These are phyloP conservation scores for Sorghum bicolor DNA, from an alignment of 176 grass and related monocot species.

Conservation along the genomic window Sorghum_bicolor_NCBIv3 NC_012878.2:58238001-58238500, in stretches of 20 bases:
- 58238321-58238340: background rate
- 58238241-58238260: no score
- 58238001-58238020: no score
- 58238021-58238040: no score
- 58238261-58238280: no score
- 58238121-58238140: no score
- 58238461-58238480: background rate
- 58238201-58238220: no score
- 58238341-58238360: background rate
- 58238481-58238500: background rate
- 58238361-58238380: background rate
- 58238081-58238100: background rate
- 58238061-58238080: background rate
- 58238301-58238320: background rate
- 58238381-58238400: background rate
- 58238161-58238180: no score
- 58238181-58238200: no score
- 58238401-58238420: background rate
- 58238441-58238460: background rate
- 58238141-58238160: no score
- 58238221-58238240: no score
- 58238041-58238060: no score
- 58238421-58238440: background rate
- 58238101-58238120: no score
- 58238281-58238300: background rate